These are phyloP conservation scores for Murraya paniculata DNA, from an alignment of 345 rosid species.

Conservation along the genomic window DNA sequence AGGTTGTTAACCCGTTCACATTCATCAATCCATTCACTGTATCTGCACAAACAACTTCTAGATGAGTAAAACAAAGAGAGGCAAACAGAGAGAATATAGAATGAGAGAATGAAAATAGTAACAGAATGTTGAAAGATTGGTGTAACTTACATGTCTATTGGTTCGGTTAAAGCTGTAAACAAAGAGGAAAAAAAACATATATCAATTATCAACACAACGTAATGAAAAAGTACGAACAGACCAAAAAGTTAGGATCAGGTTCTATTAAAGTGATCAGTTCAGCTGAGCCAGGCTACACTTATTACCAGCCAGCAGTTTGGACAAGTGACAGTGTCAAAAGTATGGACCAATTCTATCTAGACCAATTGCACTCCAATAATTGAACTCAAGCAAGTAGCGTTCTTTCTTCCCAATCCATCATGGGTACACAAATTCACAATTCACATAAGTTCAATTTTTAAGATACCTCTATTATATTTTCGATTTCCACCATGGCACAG, in stretches of 20 bases:
- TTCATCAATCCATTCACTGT: slow-evolving; percentile 98
- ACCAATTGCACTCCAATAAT: not conserved
- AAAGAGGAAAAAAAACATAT: slow-evolving; percentile 14
- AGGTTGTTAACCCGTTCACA: slow-evolving; percentile 73
- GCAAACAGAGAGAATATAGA: not conserved
- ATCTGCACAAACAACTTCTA: slow-evolving; percentile 39
- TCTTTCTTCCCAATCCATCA: not conserved
- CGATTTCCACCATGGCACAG: not conserved
- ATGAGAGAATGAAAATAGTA: too few species aligned
- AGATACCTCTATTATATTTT: not conserved
- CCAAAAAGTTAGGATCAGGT: not conserved
- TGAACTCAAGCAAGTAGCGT: not conserved
- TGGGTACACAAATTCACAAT: not conserved
- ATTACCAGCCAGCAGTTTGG: not conserved
- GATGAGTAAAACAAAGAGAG: not conserved
- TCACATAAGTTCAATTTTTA: not conserved
- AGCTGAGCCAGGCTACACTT: not conserved
- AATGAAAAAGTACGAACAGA: not conserved
- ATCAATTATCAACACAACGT: not conserved
- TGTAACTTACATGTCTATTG: slow-evolving; percentile 86
- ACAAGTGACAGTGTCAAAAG: not conserved
- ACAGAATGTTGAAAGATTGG: not conserved
- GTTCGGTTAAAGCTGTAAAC: slow-evolving; percentile 76
- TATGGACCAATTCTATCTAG: not conserved
- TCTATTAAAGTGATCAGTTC: too few species aligned